Base-by-base conservation (phyloP, 2,329 filamentous ascomycete genomes). In the Epichloe festucae region DNA sequence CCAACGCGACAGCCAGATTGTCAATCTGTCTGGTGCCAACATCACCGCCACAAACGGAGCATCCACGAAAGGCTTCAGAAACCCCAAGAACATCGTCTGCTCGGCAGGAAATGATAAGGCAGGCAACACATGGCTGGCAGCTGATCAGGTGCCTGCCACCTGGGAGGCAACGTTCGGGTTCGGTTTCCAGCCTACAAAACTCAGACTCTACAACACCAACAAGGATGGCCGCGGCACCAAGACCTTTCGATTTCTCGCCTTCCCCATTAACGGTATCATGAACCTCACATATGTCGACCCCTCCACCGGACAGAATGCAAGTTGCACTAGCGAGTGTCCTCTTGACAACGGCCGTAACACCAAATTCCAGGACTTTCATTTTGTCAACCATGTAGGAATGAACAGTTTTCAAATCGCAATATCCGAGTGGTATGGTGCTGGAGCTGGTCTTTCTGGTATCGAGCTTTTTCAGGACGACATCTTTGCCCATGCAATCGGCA, bases 251-350 rank as follows among this genome's bases (percentile, higher is more conserved):
- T 94, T 89, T 63, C 88, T 87, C 21, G 87, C 89, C 17, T 72
- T 91, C 53, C 90, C 91, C 5, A 81, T 91, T 61, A 84, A 87
- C 56, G 93, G 93, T 49, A 96, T 98, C 65, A 87, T 98, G 82
- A 96, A 97, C 68, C 77, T 98, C 62, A 95, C 89, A 39, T 97
- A 93, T 60, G 82, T 83, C 56, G 89, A 97, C 62, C 84, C 85
- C 23, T 72, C 65, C 40, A 85, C 80, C 2, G 85, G 85, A 27
- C 71, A 78, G 48, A 83, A 84, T 51, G 69, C 73, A 34, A 82
- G 78, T 52, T 98, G 93, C 69, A 89, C 90, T 50, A 84, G 82
- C 55, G 77, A 81, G 61, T 98, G 93, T 60, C 87, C 90, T n/a
- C 76, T 98, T 46, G 89, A 86, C 55, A 74, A 82, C 62, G 81